These are phyloP conservation scores for Cymodocea nodosa DNA, from an alignment of 116 monocot species.

Conservation along the genomic window DNA sequence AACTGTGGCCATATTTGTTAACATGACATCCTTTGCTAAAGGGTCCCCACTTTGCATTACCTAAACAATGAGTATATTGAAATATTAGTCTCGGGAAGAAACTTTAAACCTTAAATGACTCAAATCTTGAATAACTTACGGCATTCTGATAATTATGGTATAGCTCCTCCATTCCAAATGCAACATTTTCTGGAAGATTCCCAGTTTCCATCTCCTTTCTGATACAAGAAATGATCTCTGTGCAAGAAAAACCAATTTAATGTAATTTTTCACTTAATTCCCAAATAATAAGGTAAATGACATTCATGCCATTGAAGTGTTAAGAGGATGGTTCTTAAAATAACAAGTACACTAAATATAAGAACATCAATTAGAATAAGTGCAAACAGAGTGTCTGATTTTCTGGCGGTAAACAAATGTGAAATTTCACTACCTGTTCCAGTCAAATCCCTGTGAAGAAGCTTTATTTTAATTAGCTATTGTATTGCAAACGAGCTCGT, in stretches of 20 bases:
- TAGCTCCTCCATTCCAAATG: conserved; percentile 54
- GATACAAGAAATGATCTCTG: conserved; percentile 66
- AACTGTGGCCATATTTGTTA: conserved; percentile 65
- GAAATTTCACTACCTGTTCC: too few species aligned
- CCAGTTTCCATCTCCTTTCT: conserved; percentile 56
- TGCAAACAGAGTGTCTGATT: too few species aligned
- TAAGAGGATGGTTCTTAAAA: too few species aligned
- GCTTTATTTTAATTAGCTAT: too few species aligned
- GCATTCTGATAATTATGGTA: conserved; percentile 70
- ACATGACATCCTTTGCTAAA: conserved; percentile 51
- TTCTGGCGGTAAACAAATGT: too few species aligned
- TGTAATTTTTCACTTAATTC: too few species aligned
- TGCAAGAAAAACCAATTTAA: conserved; percentile 3
- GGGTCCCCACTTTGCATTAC: conserved; percentile 61
- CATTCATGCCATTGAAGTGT: too few species aligned
- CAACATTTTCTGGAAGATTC: conserved; percentile 55
- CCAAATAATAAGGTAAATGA: too few species aligned
- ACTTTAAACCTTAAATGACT: not conserved
- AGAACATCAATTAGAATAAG: too few species aligned
- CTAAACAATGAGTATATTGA: conserved; percentile 15
- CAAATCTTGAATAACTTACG: conserved; percentile 19
- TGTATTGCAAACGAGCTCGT: too few species aligned
- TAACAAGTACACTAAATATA: too few species aligned
- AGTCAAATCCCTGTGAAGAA: too few species aligned
- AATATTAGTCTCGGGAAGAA: not conserved